These are phyloP conservation scores for Candida sanyaensis DNA, from an alignment of 1,139 yeast species.

Conservation along the genomic window DNA sequence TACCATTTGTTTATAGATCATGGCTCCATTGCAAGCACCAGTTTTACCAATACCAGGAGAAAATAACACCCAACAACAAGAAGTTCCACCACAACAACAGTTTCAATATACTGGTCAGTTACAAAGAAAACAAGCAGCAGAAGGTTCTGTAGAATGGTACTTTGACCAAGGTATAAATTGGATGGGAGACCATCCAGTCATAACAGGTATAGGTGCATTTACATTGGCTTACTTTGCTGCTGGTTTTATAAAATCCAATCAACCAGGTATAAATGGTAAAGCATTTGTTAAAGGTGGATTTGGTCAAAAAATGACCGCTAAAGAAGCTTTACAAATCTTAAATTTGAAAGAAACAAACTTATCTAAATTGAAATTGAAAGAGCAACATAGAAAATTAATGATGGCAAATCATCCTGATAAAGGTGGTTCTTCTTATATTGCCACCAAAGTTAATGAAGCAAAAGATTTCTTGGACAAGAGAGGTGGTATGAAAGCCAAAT, in stretches of 20 bases:
- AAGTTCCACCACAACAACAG: slow-evolving; percentile 20
- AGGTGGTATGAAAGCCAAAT: slow-evolving; percentile 57
- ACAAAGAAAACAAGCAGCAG: slow-evolving; percentile 43
- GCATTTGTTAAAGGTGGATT: slow-evolving; percentile 85
- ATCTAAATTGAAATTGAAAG: slow-evolving; percentile 78
- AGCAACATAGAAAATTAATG: slow-evolving; percentile 81
- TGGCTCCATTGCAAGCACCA: slow-evolving; percentile 50
- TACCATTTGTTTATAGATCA: slow-evolving; percentile 4
- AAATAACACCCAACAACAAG: slow-evolving; percentile 20
- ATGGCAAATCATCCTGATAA: slow-evolving; percentile 98
- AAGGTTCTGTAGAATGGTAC: slow-evolving; percentile 62
- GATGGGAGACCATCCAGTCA: slow-evolving; percentile 75
- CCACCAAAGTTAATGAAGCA: slow-evolving; percentile 97
- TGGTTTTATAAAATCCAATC: slow-evolving; percentile 67
- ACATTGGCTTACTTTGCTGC: slow-evolving; percentile 66
- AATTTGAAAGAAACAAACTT: slow-evolving; percentile 80
- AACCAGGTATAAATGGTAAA: slow-evolving; percentile 72
- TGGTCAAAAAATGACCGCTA: slow-evolving; percentile 84
- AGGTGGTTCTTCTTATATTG: slow-evolving; percentile 94
- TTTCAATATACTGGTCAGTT: slow-evolving; percentile 42
- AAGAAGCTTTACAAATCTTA: slow-evolving; percentile 87
- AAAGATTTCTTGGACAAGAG: slow-evolving; percentile 90
- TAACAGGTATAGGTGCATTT: slow-evolving; percentile 71
- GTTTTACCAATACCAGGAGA: slow-evolving; percentile 64
- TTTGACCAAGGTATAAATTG: slow-evolving; percentile 65